These are phyloP conservation scores for Pneumocystis jirovecii DNA, from an alignment of 1,139 yeast species.

Conservation along the genomic window DNA sequence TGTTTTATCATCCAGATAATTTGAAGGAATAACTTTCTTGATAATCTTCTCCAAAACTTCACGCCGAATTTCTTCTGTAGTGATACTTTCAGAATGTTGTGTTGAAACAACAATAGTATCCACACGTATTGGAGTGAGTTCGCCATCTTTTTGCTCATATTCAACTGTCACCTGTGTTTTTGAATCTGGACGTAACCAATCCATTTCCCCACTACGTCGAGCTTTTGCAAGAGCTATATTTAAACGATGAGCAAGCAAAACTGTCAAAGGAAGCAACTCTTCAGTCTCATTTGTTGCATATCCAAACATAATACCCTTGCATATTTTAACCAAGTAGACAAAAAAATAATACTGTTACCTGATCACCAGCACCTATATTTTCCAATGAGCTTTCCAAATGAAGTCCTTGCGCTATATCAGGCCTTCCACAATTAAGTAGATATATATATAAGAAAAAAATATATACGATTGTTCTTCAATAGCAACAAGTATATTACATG, in stretches of 20 bases:
- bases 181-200: conserved; percentile 99
- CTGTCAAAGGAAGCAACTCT: conserved; percentile 90
- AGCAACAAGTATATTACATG: conserved; percentile 97
- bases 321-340: not conserved
- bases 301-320: conserved; percentile 84
- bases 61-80: conserved; percentile 78
- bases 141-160: conserved; percentile 86
- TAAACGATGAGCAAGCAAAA: conserved; percentile 85
- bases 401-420: conserved; percentile 98
- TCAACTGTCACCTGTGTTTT: conserved; percentile 98
- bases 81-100: conserved; percentile 91
- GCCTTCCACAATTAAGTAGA: conserved; percentile 32
- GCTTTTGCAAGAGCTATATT: conserved; percentile 95
- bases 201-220: conserved; percentile 85
- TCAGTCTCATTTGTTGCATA: conserved; percentile 98
- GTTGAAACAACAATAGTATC: conserved; percentile 96
- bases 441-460: not conserved
- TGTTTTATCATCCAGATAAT: conserved; percentile 86
- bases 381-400: conserved; percentile 94
- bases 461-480: conserved; percentile 71
- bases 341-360: conserved; percentile 19
- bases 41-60: conserved; percentile 66
- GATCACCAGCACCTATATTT: conserved; percentile 99
- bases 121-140: conserved; percentile 86
- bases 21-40: conserved; percentile 82